Evolutionary conservation across 2,329 filamentous ascomycete genomes (phyloP).

Genomic region (Scedosporium apiospermum): DNA sequence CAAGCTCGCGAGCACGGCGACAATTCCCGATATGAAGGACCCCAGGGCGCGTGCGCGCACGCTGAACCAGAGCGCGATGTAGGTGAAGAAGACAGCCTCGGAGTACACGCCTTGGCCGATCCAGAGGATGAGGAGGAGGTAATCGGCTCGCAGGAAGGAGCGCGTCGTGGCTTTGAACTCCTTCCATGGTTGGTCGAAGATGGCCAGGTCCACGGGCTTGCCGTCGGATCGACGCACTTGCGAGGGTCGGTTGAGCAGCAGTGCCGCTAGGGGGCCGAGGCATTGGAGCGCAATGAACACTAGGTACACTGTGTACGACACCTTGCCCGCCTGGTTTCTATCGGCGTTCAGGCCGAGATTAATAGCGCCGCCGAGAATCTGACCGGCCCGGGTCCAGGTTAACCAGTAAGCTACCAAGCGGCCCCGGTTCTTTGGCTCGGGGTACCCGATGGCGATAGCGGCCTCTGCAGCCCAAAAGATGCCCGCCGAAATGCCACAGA

Average conservation of each 20-base stretch:
- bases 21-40: conserved; percentile 60
- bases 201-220: conserved; percentile 47
- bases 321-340: conserved; percentile 47
- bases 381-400: conserved; percentile 46
- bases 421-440: conserved; percentile 58
- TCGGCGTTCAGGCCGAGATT: conserved; percentile 56
- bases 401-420: conserved; percentile 63
- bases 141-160: conserved; percentile 50
- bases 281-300: conserved; percentile 64
- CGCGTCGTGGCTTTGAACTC: conserved; percentile 52
- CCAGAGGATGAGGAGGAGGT: conserved; percentile 54
- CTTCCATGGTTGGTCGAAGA: conserved; percentile 42
- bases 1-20: conserved; percentile 57
- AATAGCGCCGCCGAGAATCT: conserved; percentile 63
- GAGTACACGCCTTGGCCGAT: conserved; percentile 64
- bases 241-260: conserved; percentile 51
- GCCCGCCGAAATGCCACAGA: conserved; percentile 61
- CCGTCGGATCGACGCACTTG: conserved; percentile 59
- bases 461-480: conserved; percentile 70
- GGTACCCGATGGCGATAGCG: conserved; percentile 63
- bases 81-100: conserved; percentile 66
- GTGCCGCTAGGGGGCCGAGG: conserved; percentile 51
- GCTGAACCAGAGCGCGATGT: conserved; percentile 56
- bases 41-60: conserved; percentile 61
- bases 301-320: conserved; percentile 60